Percentiles rank a stretch among this genome's conserved stretches.
Evolutionary conservation across 768 basidiomycete genomes (phyloP).

Genomic region (Kwoniella botswanensis): DNA sequence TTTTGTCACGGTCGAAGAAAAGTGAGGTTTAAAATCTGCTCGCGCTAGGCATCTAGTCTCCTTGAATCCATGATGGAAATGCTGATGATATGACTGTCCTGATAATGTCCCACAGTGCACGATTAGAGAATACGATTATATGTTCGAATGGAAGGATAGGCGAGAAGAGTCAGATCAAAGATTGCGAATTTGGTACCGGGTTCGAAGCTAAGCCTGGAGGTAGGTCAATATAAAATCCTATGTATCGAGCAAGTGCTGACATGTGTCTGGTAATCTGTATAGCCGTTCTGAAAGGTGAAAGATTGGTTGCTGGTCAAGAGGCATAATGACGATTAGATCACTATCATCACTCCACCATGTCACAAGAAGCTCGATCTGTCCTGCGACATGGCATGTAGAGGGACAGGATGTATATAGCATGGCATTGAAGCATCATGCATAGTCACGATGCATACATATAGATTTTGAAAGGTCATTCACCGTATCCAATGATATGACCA

Average conservation of each 20-base stretch:
- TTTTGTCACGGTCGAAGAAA: constrained; percentile 85
- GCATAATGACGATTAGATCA: constrained; percentile 5
- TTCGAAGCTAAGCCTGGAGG: constrained; percentile 55
- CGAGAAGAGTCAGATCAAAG: constrained; percentile 57
- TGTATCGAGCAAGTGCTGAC: not conserved
- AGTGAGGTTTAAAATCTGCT: constrained; percentile 63
- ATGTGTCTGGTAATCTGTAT: too few species aligned
- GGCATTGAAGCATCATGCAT: not conserved
- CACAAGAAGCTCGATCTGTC: too few species aligned
- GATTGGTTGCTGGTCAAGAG: constrained; percentile 46
- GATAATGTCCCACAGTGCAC: constrained; percentile 39
- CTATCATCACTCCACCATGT: too few species aligned
- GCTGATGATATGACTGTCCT: too few species aligned
- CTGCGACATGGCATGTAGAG: too few species aligned
- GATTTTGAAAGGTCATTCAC: not conserved
- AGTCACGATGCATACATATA: not conserved
- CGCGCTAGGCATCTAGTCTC: too few species aligned
- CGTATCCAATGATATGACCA: not conserved
- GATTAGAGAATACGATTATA: constrained; percentile 58
- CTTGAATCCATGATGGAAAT: too few species aligned
- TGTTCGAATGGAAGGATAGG: constrained; percentile 57
- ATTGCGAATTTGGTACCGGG: constrained; percentile 59
- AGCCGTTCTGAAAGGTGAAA: constrained; percentile 49
- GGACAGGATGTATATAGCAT: not conserved
- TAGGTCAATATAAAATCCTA: constrained; percentile 24